A percentile compares a stretch with the other conserved stretches of the same genome.
Evolutionary conservation across 2,329 filamentous ascomycete genomes (phyloP).

Genomic region (Cryoendolithus antarcticus): DNA sequence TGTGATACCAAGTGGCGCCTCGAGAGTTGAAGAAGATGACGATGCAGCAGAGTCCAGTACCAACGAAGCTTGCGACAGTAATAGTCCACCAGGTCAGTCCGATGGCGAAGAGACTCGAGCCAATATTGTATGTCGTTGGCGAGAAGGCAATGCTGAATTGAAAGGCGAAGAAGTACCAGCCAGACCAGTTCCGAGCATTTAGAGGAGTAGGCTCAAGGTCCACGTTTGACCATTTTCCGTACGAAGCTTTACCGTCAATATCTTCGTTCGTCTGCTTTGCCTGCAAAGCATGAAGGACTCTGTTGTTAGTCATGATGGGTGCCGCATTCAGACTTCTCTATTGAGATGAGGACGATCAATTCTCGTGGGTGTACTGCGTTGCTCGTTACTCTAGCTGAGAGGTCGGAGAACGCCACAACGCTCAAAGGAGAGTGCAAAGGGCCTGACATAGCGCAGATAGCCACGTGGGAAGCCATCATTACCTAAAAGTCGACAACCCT

Average conservation of each 20-base stretch:
- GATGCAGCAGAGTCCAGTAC: conserved; percentile 20
- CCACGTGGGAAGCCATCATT: too few species aligned
- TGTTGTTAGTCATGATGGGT: too few species aligned
- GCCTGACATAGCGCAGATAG: too few species aligned
- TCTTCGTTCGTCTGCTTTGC: conserved; percentile 3
- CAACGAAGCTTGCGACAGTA: conserved; percentile 22
- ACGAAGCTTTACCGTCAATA: background rate
- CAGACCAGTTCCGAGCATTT: conserved; percentile 9
- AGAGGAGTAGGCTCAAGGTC: conserved; percentile 15
- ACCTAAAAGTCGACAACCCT: too few species aligned
- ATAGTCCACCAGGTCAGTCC: conserved; percentile 22
- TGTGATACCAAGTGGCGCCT: conserved; percentile 24
- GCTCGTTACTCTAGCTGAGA: too few species aligned
- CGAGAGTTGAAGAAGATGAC: conserved; percentile 24
- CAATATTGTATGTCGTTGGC: conserved; percentile 25
- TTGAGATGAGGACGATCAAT: too few species aligned
- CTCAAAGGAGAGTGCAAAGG: too few species aligned
- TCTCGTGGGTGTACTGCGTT: too few species aligned
- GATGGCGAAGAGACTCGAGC: conserved; percentile 18
- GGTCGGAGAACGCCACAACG: too few species aligned
- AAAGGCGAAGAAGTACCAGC: conserved; percentile 22
- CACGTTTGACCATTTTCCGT: conserved; percentile 11
- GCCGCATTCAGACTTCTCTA: too few species aligned
- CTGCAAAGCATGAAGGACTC: background rate
- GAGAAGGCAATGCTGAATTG: conserved; percentile 24